Evolutionary conservation across 108 stramenopile species (phyloP).

Genomic region (Fistulifera solaris): DNA sequence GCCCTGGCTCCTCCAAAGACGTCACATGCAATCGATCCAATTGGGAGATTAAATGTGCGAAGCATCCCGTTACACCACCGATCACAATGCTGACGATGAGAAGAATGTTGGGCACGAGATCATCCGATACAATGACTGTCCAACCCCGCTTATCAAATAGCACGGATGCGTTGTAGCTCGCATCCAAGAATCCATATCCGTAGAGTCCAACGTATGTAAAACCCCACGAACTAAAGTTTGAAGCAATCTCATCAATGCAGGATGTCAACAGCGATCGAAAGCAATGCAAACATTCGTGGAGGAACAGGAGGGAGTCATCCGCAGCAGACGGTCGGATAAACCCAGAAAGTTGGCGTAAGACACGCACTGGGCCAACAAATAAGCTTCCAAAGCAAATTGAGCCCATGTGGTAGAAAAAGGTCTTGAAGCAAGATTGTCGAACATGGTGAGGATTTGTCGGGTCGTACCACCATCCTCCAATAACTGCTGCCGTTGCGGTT

Average conservation of each 20-base stretch:
- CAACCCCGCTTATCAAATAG: conserved; percentile 76
- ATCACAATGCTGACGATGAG: conserved; percentile 41
- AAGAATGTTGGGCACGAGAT: conserved; percentile 51
- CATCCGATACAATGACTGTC: conserved; percentile 62
- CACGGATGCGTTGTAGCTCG: conserved; percentile 50
- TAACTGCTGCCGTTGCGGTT: conserved; percentile 59
- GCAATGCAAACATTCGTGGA: conserved; percentile 26
- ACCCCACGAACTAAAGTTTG: conserved; percentile 66
- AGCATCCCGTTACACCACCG: conserved; percentile 25
- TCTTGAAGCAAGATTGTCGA: conserved; percentile 45
- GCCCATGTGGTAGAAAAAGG: conserved; percentile 75
- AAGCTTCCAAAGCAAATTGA: conserved; percentile 73
- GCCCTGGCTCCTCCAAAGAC: conserved; percentile 42
- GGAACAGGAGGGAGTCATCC: neutral
- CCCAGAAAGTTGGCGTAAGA: conserved; percentile 10
- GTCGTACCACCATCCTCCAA: conserved; percentile 80
- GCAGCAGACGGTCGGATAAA: conserved; percentile 7
- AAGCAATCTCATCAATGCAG: conserved; percentile 53
- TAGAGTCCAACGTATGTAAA: conserved; percentile 74
- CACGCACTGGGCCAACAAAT: conserved; percentile 27
- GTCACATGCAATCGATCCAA: conserved; percentile 57
- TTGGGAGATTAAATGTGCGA: conserved; percentile 62
- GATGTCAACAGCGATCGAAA: conserved; percentile 50
- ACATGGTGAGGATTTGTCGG: conserved; percentile 38
- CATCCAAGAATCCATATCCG: conserved; percentile 52